Evolutionary conservation across 208 protist species (phyloP).

Genomic region (Acanthamoeba rhysodes): DNA sequence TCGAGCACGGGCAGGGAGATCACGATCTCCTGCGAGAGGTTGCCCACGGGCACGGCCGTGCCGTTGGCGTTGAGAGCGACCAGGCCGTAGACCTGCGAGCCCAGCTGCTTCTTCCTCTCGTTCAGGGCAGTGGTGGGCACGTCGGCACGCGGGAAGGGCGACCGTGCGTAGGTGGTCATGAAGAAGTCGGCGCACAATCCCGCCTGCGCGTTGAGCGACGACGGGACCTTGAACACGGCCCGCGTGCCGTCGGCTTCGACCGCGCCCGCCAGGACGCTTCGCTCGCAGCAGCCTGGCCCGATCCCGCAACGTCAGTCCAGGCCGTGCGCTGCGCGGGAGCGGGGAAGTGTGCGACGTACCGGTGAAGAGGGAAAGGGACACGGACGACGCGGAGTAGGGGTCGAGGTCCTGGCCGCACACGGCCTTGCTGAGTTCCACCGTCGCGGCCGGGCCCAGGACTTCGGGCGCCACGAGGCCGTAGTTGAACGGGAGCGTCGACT

Average conservation of each 20-base stretch:
- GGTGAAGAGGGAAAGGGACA: conserved; percentile 5
- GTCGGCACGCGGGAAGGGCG: background rate
- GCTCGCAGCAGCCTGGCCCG: conserved; percentile 40
- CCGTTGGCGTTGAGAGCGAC: background rate
- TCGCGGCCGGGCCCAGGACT: background rate
- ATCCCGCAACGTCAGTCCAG: background rate
- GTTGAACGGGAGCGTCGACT: background rate
- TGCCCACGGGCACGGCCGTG: background rate
- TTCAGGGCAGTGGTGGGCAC: background rate
- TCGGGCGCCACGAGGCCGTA: background rate
- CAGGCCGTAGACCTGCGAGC: conserved; percentile 2
- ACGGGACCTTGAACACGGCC: background rate
- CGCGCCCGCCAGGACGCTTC: background rate
- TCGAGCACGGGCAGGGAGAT: background rate
- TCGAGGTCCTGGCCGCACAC: conserved; percentile 62
- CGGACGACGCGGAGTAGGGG: background rate
- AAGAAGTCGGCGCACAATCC: conserved; percentile 34
- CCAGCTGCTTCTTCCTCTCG: background rate
- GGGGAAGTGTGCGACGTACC: background rate
- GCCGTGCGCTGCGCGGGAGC: background rate
- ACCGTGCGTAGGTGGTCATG: conserved; percentile 4
- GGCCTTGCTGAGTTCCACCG: background rate
- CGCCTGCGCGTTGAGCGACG: conserved; percentile 2
- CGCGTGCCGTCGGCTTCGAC: background rate
- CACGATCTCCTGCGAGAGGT: conserved; percentile 31